Evolutionary conservation across 2,329 filamentous ascomycete species (phyloP), one percentile per base, ranked within the genome.

Genomic region (Ascosphaera acerosa): DNA sequence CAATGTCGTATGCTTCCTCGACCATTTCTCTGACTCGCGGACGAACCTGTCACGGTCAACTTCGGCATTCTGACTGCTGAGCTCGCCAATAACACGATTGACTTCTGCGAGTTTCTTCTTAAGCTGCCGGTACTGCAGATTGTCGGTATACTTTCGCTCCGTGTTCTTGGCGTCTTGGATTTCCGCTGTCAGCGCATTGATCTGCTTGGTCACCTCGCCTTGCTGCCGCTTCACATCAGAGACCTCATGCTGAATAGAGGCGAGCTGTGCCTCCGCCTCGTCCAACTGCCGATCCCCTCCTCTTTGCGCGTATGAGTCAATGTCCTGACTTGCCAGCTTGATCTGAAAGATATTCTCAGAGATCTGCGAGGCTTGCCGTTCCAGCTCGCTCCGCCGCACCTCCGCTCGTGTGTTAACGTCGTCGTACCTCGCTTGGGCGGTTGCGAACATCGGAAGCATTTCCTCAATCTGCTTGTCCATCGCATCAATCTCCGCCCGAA

Each of bases 121-220:
- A 36, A 76, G 73, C 45, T 74, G 73, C 35, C 87, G 76, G 48
- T 81, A 91, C 37, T 71, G 71, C 32, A 94, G 57, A 43, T 97
- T 97, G 47, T 94, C 81, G 15, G 61, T 62, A 41, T 97, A 91
- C 38, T 77, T 81, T 42, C 77, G 74, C 53, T 81, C 84, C 34
- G 72, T 82, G 35, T 72, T 69, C 38, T 82, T 76, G 34, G 77
- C 76, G 43, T 81, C 78, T 41, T 70, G 68, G 32, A 82, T 64
- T 32, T 80, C 72, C 30, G 76, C 66, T 39, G 75, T 74, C 31
- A 91, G 62, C 41, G 71, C 70, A 50, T 89, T 87, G 36, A 77
- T 69, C 33, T 74, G 65, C 15, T 64, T 59, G 2, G 70, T 73
- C 32, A 87, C 55, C 29, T 68, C 57, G 9, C 55, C 55, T 44